Evolutionary conservation across 2,329 filamentous ascomycete genomes (phyloP).

Genomic region (Alternaria arborescens): DNA sequence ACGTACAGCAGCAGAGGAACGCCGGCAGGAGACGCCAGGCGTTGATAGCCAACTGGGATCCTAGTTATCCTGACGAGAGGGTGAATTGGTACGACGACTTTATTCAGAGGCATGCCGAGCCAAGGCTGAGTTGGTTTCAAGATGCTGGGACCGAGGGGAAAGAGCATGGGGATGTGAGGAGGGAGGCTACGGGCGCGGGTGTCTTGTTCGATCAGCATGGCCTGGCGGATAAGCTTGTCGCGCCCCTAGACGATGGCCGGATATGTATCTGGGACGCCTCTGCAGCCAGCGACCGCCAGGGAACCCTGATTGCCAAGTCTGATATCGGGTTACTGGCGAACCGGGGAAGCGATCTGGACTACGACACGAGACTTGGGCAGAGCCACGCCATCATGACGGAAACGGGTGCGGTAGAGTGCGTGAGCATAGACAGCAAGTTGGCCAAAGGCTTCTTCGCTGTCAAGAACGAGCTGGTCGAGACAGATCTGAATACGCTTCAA

Average conservation of each 20-base stretch:
- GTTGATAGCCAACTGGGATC: conserved; percentile 83
- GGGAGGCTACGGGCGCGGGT: conserved; percentile 78
- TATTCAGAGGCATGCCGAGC: conserved; percentile 78
- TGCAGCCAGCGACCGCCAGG: conserved; percentile 64
- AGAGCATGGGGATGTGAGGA: conserved; percentile 52
- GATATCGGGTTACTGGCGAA: conserved; percentile 71
- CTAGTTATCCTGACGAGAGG: conserved; percentile 73
- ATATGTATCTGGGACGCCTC: conserved; percentile 80
- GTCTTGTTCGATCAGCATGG: conserved; percentile 65
- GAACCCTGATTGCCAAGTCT: conserved; percentile 72
- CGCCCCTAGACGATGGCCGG: conserved; percentile 85
- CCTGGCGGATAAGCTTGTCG: conserved; percentile 69
- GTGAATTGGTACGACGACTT: conserved; percentile 91
- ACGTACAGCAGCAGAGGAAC: conserved; percentile 43
- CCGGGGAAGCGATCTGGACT: conserved; percentile 55
- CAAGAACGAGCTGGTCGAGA: conserved; percentile 73
- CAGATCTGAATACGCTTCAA: conserved; percentile 78
- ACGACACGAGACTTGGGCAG: conserved; percentile 55
- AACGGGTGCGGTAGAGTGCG: conserved; percentile 78
- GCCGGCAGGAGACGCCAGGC: conserved; percentile 57
- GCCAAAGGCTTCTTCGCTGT: conserved; percentile 82
- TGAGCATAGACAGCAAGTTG: conserved; percentile 75
- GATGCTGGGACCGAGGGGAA: conserved; percentile 56
- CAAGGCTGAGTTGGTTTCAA: conserved; percentile 81
- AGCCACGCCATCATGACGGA: conserved; percentile 70